Conservation (phyloP, 2,329 filamentous ascomycete genomes). For the Alternaria metachromatica region DNA sequence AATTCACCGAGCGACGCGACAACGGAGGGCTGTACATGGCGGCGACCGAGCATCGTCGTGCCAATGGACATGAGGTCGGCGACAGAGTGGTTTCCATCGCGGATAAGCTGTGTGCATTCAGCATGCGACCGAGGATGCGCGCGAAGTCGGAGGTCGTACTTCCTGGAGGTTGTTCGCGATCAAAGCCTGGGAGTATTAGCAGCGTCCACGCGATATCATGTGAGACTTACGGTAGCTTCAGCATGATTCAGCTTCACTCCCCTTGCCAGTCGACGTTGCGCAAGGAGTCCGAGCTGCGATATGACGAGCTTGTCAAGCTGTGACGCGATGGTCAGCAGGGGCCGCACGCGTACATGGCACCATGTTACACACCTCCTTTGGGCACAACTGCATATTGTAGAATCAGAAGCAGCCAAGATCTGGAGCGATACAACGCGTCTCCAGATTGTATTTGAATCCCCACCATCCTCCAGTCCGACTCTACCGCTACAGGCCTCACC, state of each 20-base stretch:
- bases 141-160: conserved; percentile 50
- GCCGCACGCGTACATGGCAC: neutral
- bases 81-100: conserved; percentile 91
- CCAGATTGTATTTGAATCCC: neutral
- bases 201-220: neutral
- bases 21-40: conserved; percentile 87
- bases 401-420: neutral
- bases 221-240: conserved; percentile 74
- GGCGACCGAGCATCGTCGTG: conserved; percentile 88
- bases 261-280: conserved; percentile 84
- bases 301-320: conserved; percentile 97
- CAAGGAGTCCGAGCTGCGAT: conserved; percentile 84
- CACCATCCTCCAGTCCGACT: neutral
- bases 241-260: conserved; percentile 89
- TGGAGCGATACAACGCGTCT: neutral
- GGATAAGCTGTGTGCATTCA: conserved; percentile 71
- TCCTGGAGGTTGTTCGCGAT: conserved; percentile 92
- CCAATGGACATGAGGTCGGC: conserved; percentile 93
- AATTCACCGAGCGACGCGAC: conserved; percentile 79
- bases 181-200: conserved; percentile 64
- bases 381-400: conserved; percentile 45
- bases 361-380: conserved; percentile 42
- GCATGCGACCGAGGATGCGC: conserved; percentile 14
- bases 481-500: conserved; percentile 5
- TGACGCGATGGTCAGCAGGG: conserved; percentile 31